Percentiles rank a stretch among this genome's conserved stretches.
Evolutionary conservation across 1,284 basidiomycete genomes (phyloP).

Genomic region (Fomitopsis betulina): DNA sequence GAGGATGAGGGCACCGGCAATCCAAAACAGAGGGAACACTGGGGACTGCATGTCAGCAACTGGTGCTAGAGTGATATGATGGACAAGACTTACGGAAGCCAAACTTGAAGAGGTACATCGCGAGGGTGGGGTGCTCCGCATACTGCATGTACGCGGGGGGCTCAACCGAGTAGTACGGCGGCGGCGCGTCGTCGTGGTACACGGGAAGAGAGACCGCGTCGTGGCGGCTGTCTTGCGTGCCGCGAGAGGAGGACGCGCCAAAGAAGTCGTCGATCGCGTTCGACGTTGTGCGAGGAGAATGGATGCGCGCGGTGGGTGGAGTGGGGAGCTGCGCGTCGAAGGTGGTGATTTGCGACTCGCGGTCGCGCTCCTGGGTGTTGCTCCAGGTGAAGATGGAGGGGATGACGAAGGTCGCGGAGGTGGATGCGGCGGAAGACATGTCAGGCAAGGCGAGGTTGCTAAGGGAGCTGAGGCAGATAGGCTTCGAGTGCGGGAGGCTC

Average conservation of each 20-base stretch:
- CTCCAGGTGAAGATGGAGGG: conserved; percentile 4
- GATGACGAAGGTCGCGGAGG: conserved; percentile 2
- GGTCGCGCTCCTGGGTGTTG: conserved; percentile 20
- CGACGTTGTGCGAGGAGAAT: conserved; percentile 11
- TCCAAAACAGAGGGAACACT: conserved; percentile 44
- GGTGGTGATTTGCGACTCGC: conserved; percentile 38
- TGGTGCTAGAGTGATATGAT: too few species aligned
- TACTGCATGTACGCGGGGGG: conserved; percentile 22
- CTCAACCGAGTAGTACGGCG: conserved; percentile 21
- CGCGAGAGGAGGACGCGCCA: conserved; percentile 16
- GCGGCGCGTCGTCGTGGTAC: conserved; percentile 7
- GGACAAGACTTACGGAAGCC: conserved; percentile 28
- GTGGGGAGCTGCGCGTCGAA: not conserved
- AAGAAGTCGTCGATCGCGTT: conserved; percentile 29
- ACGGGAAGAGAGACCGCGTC: conserved; percentile 15
- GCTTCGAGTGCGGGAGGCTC: not conserved
- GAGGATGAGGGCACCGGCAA: conserved; percentile 34
- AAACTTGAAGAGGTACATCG: conserved; percentile 31
- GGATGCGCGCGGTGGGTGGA: not conserved
- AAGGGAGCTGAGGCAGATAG: not conserved
- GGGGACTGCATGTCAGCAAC: not conserved
- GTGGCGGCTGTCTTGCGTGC: conserved; percentile 27
- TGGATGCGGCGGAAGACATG: not conserved
- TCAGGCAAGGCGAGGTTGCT: not conserved
- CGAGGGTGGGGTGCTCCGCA: conserved; percentile 27